phyloP scores from a whole-genome alignment of 208 protist genomes.

The Crithidia mellificae region DNA sequence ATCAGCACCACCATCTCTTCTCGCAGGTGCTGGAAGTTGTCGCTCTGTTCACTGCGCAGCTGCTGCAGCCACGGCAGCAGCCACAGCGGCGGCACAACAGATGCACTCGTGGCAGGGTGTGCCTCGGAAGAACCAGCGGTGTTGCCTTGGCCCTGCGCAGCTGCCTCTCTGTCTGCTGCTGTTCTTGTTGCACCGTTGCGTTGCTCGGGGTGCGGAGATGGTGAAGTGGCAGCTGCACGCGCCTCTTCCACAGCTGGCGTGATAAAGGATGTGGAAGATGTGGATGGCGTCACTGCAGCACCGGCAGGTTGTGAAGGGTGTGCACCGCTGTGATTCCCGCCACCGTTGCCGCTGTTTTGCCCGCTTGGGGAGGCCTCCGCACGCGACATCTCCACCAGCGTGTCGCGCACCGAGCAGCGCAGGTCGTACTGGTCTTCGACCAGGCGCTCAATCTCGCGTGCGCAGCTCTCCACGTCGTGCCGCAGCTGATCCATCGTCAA shows the following conservation, averaged over 20 bases:
- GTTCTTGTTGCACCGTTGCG: no score
- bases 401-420: constrained; percentile 12
- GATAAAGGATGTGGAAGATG: no score
- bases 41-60: constrained; percentile 1
- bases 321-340: no score
- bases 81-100: constrained; percentile 10
- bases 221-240: no score
- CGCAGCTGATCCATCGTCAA: constrained; percentile 21
- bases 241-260: no score
- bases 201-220: no score
- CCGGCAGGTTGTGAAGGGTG: no score
- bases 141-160: neutral
- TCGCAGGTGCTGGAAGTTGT: constrained; percentile 17
- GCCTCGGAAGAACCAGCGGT: neutral
- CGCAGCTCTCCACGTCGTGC: constrained; percentile 38
- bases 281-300: no score
- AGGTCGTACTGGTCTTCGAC: constrained; percentile 40
- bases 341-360: no score
- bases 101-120: neutral
- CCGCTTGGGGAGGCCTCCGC: no score
- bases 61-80: constrained; percentile 14
- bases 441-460: constrained; percentile 32
- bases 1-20: constrained; percentile 32
- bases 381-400: neutral
- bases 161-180: no score